Conservation (phyloP, 2,329 filamentous ascomycete species). For the Penicillium sp. region DNA sequence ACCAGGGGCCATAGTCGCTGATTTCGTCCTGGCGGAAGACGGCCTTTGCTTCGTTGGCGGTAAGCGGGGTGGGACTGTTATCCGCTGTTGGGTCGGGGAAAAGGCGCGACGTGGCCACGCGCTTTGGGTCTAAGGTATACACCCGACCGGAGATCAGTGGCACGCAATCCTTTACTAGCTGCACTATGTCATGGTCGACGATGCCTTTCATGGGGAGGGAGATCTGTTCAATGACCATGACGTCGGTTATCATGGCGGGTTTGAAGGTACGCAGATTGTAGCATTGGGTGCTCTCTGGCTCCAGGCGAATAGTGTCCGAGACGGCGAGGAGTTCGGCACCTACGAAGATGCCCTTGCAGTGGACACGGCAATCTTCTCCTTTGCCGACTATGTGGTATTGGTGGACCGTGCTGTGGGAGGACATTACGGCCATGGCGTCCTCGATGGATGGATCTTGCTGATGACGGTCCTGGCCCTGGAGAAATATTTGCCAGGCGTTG, state of each 20-base stretch:
- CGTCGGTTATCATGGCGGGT: constrained; percentile 45
- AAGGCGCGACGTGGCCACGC: constrained; percentile 5
- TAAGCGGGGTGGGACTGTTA: constrained; percentile 22
- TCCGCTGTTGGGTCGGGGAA: not conserved
- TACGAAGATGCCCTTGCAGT: constrained; percentile 53
- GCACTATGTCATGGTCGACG: constrained; percentile 45
- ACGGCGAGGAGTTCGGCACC: constrained; percentile 54
- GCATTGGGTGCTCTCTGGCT: constrained; percentile 27
- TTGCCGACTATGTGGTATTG: constrained; percentile 51
- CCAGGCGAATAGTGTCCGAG: constrained; percentile 54
- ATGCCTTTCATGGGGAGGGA: constrained; percentile 49
- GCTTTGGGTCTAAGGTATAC: constrained; percentile 38
- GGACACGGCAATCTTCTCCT: constrained; percentile 55
- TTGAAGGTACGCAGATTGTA: constrained; percentile 14
- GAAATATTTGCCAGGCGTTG: constrained; percentile 50
- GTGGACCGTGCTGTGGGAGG: constrained; percentile 52
- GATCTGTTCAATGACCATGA: constrained; percentile 54
- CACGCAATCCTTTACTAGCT: constrained; percentile 46
- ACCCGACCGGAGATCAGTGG: constrained; percentile 50
- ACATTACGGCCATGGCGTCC: constrained; percentile 52
- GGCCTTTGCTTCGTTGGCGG: constrained; percentile 32
- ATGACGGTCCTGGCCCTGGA: constrained; percentile 41
- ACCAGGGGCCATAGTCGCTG: constrained; percentile 51
- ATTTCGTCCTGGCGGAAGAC: constrained; percentile 42
- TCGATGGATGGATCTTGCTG: constrained; percentile 53